Percentiles rank a stretch among this genome's conserved stretches.
These are phyloP conservation scores for Simplicillium sp. DNA, from an alignment of 2,329 filamentous ascomycete genomes.

Conservation along the genomic window DNA sequence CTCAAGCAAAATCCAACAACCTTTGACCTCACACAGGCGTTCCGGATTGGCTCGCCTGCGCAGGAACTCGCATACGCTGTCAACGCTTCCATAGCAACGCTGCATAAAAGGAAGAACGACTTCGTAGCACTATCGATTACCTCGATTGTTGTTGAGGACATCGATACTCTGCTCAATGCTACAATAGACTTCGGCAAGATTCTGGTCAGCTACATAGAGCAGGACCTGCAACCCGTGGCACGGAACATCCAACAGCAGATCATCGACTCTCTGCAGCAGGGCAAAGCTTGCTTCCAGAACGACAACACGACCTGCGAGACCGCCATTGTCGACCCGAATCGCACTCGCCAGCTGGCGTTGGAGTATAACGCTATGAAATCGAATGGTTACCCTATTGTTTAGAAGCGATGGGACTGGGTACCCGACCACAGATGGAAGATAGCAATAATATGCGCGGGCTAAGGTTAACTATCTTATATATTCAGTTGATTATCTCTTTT, in stretches of 20 bases:
- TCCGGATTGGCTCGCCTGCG: too few species aligned
- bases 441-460: too few species aligned
- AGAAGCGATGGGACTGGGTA: too few species aligned
- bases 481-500: too few species aligned
- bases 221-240: not conserved
- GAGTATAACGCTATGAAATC: too few species aligned
- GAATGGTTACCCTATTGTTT: too few species aligned
- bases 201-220: not conserved
- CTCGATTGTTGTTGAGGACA: not conserved
- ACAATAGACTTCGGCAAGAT: not conserved
- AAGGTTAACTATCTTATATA: too few species aligned
- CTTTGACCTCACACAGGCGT: too few species aligned
- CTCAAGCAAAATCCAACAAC: too few species aligned
- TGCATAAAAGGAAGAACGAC: not conserved
- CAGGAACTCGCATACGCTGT: too few species aligned
- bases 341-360: too few species aligned
- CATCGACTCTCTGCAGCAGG: conserved; percentile 2
- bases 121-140: not conserved
- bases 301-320: not conserved
- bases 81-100: conserved; percentile 1
- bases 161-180: not conserved
- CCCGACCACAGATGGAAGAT: too few species aligned
- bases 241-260: conserved; percentile 2
- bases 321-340: conserved; percentile 1
- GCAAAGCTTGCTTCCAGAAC: not conserved